A percentile compares a stretch with the other conserved stretches of the same genome.
phyloP scores from a whole-genome alignment of 345 rosid genomes.

The Atalantia buxifolia region DNA sequence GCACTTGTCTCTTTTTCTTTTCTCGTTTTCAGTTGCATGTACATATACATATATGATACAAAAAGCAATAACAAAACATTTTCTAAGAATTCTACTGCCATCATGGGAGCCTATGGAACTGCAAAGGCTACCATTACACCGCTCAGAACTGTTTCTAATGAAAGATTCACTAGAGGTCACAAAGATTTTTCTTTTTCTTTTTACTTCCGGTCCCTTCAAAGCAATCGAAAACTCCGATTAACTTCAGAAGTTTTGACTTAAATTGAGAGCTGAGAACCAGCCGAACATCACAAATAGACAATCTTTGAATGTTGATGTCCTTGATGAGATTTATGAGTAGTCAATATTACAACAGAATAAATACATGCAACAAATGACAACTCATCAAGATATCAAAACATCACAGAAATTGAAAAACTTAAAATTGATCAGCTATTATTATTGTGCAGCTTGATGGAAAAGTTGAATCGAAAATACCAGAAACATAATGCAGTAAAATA shows the following conservation, averaged over 20 bases:
- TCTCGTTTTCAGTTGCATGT: not conserved
- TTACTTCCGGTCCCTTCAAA: not conserved
- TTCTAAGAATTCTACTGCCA: not conserved
- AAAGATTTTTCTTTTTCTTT: too few relatives aligned
- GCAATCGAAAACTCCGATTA: not conserved
- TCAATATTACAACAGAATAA: not conserved
- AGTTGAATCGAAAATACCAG: not conserved
- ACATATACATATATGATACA: not conserved
- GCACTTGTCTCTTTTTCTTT: not conserved
- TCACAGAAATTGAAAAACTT: not conserved
- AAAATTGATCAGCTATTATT: not conserved
- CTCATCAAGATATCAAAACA: not conserved
- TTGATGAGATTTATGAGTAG: not conserved
- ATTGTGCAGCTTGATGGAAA: not conserved
- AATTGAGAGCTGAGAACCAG: not conserved
- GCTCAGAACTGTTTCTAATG: too few relatives aligned
- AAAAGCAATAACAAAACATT: not conserved
- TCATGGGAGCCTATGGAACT: not conserved
- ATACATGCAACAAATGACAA: not conserved
- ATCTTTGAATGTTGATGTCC: not conserved
- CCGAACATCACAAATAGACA: not conserved
- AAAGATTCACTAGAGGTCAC: too few relatives aligned
- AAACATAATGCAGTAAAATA: not conserved
- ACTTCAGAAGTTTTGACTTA: not conserved
- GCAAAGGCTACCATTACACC: not conserved